A percentile compares a stretch with the other conserved stretches of the same genome.
These are phyloP conservation scores for Paramecium biaurelia DNA, from an alignment of 73 alveolate species.

Conservation along the genomic window DNA sequence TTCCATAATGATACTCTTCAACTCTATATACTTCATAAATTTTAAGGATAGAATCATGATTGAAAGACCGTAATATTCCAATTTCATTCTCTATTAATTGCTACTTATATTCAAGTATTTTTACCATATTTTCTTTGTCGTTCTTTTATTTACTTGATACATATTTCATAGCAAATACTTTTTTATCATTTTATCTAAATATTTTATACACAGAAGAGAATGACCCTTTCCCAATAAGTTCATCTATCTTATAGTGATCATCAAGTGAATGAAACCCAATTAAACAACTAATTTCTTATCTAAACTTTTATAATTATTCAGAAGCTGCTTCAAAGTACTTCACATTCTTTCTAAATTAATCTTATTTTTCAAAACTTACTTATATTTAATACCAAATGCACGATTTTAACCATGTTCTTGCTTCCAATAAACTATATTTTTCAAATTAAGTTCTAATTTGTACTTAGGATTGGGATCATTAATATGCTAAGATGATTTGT, in stretches of 20 bases:
- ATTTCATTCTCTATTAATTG: not conserved
- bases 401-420: not conserved
- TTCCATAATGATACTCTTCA: not conserved
- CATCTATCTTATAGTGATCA: slow-evolving; percentile 10
- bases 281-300: not conserved
- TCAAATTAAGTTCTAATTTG: not conserved
- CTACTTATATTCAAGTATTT: not conserved
- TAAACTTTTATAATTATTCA: not conserved
- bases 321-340: slow-evolving; percentile 28
- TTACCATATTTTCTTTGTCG: slow-evolving; percentile 46
- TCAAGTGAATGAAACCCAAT: not conserved
- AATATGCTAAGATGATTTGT: not conserved
- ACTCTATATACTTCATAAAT: slow-evolving; percentile 15
- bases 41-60: not conserved
- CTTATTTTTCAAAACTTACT: not conserved
- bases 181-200: not conserved
- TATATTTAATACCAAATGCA: slow-evolving; percentile 33
- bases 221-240: not conserved
- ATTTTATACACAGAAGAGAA: not conserved
- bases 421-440: slow-evolving; percentile 16
- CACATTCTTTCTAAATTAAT: not conserved
- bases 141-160: not conserved
- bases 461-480: slow-evolving; percentile 31
- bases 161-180: slow-evolving; percentile 30
- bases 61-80: not conserved